Evolutionary conservation across 1,139 yeast species (phyloP), one percentile per base, ranked within the genome.

Genomic region (Zygoascus meyerae): DNA sequence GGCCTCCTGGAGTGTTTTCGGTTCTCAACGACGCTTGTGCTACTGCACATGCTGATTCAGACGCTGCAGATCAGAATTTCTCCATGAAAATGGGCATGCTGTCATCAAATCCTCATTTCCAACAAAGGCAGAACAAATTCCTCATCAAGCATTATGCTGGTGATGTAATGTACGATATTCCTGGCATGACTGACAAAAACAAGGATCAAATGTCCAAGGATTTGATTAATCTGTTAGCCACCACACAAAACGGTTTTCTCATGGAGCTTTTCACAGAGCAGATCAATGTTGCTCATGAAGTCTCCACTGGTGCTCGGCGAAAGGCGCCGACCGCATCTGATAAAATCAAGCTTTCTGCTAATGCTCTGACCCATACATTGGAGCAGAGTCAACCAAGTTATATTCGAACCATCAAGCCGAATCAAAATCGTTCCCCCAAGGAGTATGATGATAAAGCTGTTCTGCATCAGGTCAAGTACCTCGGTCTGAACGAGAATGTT

Each of bases 251-350:
- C 62, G 64, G 68, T 8, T 94, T 89, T 62, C 68, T 92, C 45
- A 67, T 66, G 36, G 68, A 76, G 0, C 69, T 92, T 49, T 90
- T 92, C 75, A 97, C 97, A 1, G 79, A 83, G n/a, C 72, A 79
- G 12, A 76, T 81, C 11, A 30, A 31, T n/a, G 31, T 30, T 31
- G 44, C 44, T 15, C 83, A 87, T 53, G 75, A 79, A 18, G 86
- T 81, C 48, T 79, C 86, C 2, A 17, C 34, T 8, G 45, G 45
- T 2, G 45, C 40, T 1, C 58, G 67, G 16, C 56, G 66, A 33
- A 80, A 95, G 59, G 95, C 97, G 3, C 95, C 95, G 52, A 90
- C 97, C n/a, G 97, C 97, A 0, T 85, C 95, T 54, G 98, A 92
- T 63, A 92, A 89, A 65, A 94, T 94, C 64, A 92, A 89, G 64